These are phyloP conservation scores for Skeletonema tropicum DNA, from an alignment of 108 stramenopile species.

Conservation along the genomic window DNA sequence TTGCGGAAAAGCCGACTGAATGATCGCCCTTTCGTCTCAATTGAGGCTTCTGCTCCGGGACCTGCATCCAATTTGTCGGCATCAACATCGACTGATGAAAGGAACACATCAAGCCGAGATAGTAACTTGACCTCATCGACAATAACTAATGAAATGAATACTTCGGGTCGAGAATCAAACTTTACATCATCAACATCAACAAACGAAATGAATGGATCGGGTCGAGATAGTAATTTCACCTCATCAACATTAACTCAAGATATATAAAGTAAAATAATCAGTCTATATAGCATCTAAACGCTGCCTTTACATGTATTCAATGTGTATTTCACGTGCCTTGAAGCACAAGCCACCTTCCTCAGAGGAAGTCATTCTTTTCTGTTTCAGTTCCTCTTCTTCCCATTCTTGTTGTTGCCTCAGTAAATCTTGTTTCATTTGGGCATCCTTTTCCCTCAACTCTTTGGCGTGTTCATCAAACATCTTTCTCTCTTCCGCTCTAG, in stretches of 20 bases:
- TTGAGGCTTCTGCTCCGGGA: background rate
- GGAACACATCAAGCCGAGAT: no score
- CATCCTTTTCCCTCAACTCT: slow-evolving; percentile 7
- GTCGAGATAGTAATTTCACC: no score
- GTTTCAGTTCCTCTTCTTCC: slow-evolving; percentile 32
- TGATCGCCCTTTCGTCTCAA: background rate
- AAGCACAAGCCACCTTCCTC: slow-evolving; percentile 40
- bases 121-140: no score
- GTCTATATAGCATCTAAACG: background rate
- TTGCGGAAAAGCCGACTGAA: slow-evolving; percentile 24
- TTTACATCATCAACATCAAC: background rate
- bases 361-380: slow-evolving; percentile 7
- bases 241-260: background rate
- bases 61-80: background rate
- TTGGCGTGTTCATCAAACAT: slow-evolving; percentile 27
- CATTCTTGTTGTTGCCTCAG: slow-evolving; percentile 3
- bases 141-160: no score
- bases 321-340: slow-evolving; percentile 14
- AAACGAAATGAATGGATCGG: background rate
- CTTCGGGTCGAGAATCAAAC: no score
- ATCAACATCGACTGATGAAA: background rate
- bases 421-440: slow-evolving; percentile 2
- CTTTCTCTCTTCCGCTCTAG: slow-evolving; percentile 24
- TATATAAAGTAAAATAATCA: background rate
- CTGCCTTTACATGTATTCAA: slow-evolving; percentile 17